Evolutionary conservation across 352 stramenopile genomes (phyloP).

Genomic region (Phytophthora tentaculata): DNA sequence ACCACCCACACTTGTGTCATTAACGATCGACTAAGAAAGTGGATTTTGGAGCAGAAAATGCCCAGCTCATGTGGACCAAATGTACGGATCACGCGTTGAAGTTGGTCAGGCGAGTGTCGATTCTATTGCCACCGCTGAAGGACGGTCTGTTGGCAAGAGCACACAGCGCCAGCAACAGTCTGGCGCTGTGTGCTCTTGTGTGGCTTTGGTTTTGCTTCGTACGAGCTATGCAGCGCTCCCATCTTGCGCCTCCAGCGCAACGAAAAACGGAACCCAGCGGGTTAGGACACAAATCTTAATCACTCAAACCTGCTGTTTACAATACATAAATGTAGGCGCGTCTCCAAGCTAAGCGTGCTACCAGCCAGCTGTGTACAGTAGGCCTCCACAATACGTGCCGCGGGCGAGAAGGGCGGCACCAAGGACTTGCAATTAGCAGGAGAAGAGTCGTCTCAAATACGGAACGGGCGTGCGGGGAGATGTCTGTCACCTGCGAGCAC

Average conservation of each 20-base stretch:
- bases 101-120: slow-evolving; percentile 7
- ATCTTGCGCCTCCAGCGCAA: slow-evolving; percentile 13
- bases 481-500: no score
- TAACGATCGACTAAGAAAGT: slow-evolving; percentile 20
- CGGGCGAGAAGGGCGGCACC: background rate
- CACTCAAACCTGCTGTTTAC: slow-evolving; percentile 20
- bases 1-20: background rate
- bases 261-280: slow-evolving; percentile 21
- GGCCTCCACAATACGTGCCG: background rate
- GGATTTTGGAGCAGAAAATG: slow-evolving; percentile 20
- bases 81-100: slow-evolving; percentile 23
- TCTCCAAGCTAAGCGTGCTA: background rate
- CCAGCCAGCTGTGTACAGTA: no score
- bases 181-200: slow-evolving; percentile 4
- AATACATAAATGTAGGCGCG: no score
- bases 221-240: slow-evolving; percentile 23
- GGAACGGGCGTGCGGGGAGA: no score
- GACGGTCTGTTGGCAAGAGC: background rate
- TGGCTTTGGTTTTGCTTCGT: slow-evolving; percentile 3
- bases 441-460: no score
- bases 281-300: slow-evolving; percentile 26
- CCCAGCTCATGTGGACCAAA: slow-evolving; percentile 19
- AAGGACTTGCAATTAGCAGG: no score
- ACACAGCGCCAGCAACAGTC: no score
- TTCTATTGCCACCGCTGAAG: slow-evolving; percentile 20